phyloP scores from a whole-genome alignment of 345 rosid genomes.

The Boechera stricta region DNA sequence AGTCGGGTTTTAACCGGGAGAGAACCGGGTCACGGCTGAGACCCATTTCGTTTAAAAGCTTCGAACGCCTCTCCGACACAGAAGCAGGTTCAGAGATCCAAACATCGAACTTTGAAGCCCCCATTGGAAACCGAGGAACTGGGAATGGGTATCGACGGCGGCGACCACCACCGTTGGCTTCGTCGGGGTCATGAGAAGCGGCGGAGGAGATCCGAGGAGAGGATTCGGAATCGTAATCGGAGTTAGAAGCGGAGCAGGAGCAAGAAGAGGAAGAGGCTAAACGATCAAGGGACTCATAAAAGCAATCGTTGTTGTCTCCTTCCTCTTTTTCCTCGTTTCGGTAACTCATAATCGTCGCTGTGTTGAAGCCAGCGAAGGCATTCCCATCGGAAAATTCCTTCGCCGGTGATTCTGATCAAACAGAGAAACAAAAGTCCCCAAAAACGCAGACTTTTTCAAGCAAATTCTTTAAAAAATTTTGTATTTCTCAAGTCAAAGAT shows the following conservation, averaged over 20 bases:
- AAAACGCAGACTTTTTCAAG: slow-evolving; percentile 14
- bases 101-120: slow-evolving; percentile 60
- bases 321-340: slow-evolving; percentile 52
- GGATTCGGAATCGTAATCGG: slow-evolving; percentile 65
- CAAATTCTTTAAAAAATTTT: background rate
- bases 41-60: slow-evolving; percentile 68
- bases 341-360: slow-evolving; percentile 42
- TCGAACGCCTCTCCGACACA: slow-evolving; percentile 73
- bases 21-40: slow-evolving; percentile 57
- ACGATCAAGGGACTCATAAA: slow-evolving; percentile 88
- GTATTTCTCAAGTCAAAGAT: background rate
- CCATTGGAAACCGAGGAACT: slow-evolving; percentile 58
- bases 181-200: slow-evolving; percentile 38
- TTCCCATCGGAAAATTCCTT: slow-evolving; percentile 64
- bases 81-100: slow-evolving; percentile 87
- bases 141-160: slow-evolving; percentile 47
- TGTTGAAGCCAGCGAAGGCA: slow-evolving; percentile 48
- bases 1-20: slow-evolving; percentile 54
- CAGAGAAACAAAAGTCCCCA: slow-evolving; percentile 31
- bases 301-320: slow-evolving; percentile 57
- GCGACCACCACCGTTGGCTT: slow-evolving; percentile 4
- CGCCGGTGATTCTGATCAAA: slow-evolving; percentile 37
- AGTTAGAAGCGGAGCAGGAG: slow-evolving; percentile 70
- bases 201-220: slow-evolving; percentile 46
- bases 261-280: slow-evolving; percentile 63